Base-by-base conservation (phyloP, 768 basidiomycete species). In the Heimioporus sp. region DNA sequence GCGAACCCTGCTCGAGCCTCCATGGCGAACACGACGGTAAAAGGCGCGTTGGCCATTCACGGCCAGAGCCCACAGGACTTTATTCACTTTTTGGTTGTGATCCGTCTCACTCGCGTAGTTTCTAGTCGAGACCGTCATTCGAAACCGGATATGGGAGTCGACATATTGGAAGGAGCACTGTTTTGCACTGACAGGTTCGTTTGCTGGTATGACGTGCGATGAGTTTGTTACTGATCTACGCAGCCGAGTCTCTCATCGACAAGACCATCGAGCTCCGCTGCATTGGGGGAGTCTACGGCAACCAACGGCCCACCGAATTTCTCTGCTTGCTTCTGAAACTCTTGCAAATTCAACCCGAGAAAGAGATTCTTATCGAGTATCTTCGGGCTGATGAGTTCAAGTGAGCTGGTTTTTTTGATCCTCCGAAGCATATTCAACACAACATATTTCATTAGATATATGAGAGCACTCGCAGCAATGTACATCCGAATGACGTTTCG, bases 81-180 rank as follows among this genome's bases (percentile, higher is more conserved):
- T 10, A 13, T 3, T 13, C 35, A 20, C 44, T 52, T 17, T 45
- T 17, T 1, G 2, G 15, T 15, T 51, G 16, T 46, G n/a, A 32
- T 36, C 16, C 20, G 32, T 59, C 65, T 58, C 55, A 59, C 65
- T 55, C 61, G 9, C 54, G 43, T 67, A 97, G 93, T 91, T 81
- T 69, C 76, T 99, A 69, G 88, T 99, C 28, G 97, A 98, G 77
- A 96, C 92, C 35, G 91, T 98, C 56, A 95, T 98, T 58, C 85
- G 97, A 48, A 91, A 87, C 65, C 83, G 97, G 55, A 97, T 99
- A 54, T 99, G 96, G 76, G 96, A 98, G 69, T 88, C 90, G 0
- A 69, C 78, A 8, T 99, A 83, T 71, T 99, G 96, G 96, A 99
- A 99, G 74, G 96, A 99, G 67, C 92, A 97, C 60, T 99, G 96